Evolutionary conservation across 345 rosid genomes (phyloP).

Genomic region (Gossypium thurberi): DNA sequence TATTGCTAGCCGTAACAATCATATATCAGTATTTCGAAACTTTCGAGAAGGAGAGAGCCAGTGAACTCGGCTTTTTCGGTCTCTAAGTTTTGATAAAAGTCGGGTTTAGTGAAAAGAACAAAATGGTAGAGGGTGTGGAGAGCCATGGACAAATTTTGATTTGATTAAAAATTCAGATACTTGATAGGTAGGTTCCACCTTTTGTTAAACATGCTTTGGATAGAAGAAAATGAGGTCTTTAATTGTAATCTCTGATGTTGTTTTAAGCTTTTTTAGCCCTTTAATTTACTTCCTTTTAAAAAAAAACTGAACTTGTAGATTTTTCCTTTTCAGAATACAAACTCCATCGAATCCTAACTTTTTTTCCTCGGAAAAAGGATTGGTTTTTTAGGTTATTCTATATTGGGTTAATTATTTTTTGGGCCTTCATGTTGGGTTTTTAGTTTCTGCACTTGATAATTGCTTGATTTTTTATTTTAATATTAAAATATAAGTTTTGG

Average conservation of each 20-base stretch:
- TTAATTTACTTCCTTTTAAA: neutral
- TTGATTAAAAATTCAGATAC: neutral
- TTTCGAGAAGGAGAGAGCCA: slow-evolving; percentile 68
- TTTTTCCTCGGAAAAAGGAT: neutral
- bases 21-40: slow-evolving; percentile 71
- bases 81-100: slow-evolving; percentile 22
- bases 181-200: neutral
- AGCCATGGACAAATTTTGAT: neutral
- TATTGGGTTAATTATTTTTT: too few relatives aligned
- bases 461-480: too few relatives aligned
- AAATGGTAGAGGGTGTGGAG: neutral
- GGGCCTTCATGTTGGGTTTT: too few relatives aligned
- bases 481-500: too few relatives aligned
- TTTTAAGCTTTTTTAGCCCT: neutral
- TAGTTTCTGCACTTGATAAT: too few relatives aligned
- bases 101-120: neutral
- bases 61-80: slow-evolving; percentile 72
- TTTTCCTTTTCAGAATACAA: neutral
- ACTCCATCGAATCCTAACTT: neutral
- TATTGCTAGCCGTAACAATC: slow-evolving; percentile 63
- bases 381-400: too few relatives aligned
- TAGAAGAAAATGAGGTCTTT: neutral
- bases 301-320: neutral
- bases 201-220: neutral
- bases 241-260: neutral